These are phyloP conservation scores for Geranium brycei DNA, from an alignment of 345 rosid species.

Conservation along the genomic window DNA sequence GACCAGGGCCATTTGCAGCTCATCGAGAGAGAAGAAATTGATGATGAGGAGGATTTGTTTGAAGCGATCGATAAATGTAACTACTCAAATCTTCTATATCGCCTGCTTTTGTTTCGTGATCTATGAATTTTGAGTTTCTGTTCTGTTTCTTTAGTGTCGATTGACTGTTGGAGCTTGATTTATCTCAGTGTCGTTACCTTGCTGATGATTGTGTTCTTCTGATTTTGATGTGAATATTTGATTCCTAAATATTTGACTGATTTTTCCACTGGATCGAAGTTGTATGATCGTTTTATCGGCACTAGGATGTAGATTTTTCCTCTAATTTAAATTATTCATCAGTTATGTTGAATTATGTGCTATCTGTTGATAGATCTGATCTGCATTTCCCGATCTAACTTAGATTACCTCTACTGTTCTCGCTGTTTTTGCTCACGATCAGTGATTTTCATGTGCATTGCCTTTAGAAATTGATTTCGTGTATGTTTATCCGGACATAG, in stretches of 20 bases:
- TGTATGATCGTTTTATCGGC: background rate
- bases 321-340: too few species aligned
- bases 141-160: background rate
- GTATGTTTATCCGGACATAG: background rate
- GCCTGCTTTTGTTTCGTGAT: background rate
- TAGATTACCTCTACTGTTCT: background rate
- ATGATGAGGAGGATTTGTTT: slow-evolving; percentile 13
- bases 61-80: slow-evolving; percentile 14
- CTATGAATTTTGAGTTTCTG: background rate
- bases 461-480: background rate
- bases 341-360: background rate
- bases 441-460: too few species aligned
- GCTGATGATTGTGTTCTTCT: background rate
- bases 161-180: background rate
- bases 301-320: background rate
- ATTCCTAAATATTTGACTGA: background rate
- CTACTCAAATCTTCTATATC: background rate
- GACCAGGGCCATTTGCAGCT: slow-evolving; percentile 14
- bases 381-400: background rate
- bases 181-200: background rate
- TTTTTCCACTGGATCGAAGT: background rate
- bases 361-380: background rate
- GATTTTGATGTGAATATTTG: background rate
- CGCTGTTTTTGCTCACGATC: background rate
- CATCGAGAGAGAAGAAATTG: slow-evolving; percentile 15